Evolutionary conservation across 129 eudicot species (phyloP), one percentile per base, ranked within the genome.

Genomic region (Mikania micrantha): DNA sequence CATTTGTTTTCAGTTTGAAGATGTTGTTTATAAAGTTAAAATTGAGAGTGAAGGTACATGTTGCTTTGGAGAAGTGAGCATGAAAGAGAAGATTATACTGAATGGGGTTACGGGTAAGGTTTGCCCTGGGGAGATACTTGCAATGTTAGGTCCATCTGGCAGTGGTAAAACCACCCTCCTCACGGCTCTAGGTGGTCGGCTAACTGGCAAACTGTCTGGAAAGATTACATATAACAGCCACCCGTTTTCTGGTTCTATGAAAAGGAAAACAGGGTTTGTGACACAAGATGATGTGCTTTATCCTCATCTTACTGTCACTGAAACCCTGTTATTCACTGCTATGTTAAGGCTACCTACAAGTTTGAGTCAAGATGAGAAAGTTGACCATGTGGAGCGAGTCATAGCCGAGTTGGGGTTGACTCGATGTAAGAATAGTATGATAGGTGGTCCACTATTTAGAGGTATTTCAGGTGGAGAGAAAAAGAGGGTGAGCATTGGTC

Each of bases 121-220:
- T 15, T 79, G 76, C 66, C 99, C 99, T 1, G 99, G 99, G 48
- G 99, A 94, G 73, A 75, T 94, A 66, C 83, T 94, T 28, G 99
- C 95, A 16, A 94, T 94, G 99, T 63, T 94, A 21, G 99, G 99
- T 17, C 99, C 99, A 29, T 94, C 99, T 3, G 99, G 99, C 40
- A 94, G 99, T 47, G 99, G 99, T 39, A 94, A 94, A 78, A 94
- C 99, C 54, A 94, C 97, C 66, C 87, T 94, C 57, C 85, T 94
- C 5, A 88, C 96, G 19, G 95, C 99, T 36, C 93, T 94, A 0
- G 97, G 99, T n/a, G 99, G 99, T 21, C 92, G 99, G 7, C 85
- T 94, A 2, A 28, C 69, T 0, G 86, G 92, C 6, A 94, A 81
- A 64, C 67, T 89, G 25, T 84, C 95, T 7, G 99, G 97, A 64